Conservation (phyloP, 2,329 filamentous ascomycete species). For the Colletotrichum spinosum region DNA sequence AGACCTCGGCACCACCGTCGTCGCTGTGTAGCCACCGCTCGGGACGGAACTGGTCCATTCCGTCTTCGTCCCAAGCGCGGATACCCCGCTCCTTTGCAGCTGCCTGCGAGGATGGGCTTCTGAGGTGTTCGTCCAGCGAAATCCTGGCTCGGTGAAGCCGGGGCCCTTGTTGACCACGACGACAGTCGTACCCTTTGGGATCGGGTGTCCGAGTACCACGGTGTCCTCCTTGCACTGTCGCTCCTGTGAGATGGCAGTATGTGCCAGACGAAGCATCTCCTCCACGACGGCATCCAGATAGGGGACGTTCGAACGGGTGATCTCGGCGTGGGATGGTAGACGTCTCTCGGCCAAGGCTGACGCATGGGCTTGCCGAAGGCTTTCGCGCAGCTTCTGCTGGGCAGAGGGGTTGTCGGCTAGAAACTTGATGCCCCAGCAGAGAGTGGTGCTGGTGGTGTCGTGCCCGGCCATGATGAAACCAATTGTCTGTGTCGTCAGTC, state of each 20-base stretch:
- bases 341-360: slow-evolving; percentile 27
- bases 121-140: slow-evolving; percentile 43
- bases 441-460: slow-evolving; percentile 42
- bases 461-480: slow-evolving; percentile 40
- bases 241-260: slow-evolving; percentile 43
- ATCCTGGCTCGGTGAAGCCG: slow-evolving; percentile 42
- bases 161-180: slow-evolving; percentile 44
- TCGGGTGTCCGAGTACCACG: slow-evolving; percentile 44
- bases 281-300: slow-evolving; percentile 53
- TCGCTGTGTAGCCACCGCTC: too few species aligned
- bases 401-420: slow-evolving; percentile 6
- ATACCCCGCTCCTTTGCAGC: slow-evolving; percentile 19
- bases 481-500: not conserved
- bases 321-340: slow-evolving; percentile 9
- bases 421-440: slow-evolving; percentile 43
- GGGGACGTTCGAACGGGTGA: slow-evolving; percentile 41
- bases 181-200: slow-evolving; percentile 49
- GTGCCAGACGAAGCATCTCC: slow-evolving; percentile 47
- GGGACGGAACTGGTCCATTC: too few species aligned
- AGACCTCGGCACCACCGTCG: slow-evolving; percentile 3
- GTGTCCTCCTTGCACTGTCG: slow-evolving; percentile 48
- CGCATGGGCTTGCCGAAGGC: not conserved
- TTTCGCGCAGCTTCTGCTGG: slow-evolving; percentile 3
- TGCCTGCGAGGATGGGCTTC: slow-evolving; percentile 41
- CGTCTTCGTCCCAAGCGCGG: slow-evolving; percentile 2